A percentile compares a stretch with the other conserved stretches of the same genome.
Evolutionary conservation across 306 rosid species (phyloP).

Genomic region (Cucurbita moschata): DNA sequence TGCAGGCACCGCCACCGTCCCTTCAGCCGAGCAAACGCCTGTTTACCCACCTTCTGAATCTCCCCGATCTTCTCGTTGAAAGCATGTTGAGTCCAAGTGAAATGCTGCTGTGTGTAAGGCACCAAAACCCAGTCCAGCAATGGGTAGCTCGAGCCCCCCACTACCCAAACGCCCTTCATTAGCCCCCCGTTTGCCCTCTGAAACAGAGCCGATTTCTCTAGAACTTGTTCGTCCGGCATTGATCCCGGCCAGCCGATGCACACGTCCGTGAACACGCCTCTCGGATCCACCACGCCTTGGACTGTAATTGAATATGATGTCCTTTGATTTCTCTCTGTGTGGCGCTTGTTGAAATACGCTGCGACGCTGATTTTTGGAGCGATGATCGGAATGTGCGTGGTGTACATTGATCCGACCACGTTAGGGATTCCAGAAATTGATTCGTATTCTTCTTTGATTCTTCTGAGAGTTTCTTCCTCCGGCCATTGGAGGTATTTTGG

Average conservation of each 20-base stretch:
- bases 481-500: conserved; percentile 84
- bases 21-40: conserved; percentile 65
- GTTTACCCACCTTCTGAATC: conserved; percentile 48
- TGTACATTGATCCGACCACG: conserved; percentile 82
- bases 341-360: conserved; percentile 74
- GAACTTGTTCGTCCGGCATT: conserved; percentile 80
- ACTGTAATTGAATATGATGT: conserved; percentile 83
- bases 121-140: conserved; percentile 88
- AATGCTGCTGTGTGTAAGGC: conserved; percentile 63
- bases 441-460: conserved; percentile 52
- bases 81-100: conserved; percentile 88
- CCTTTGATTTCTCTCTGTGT: conserved; percentile 80
- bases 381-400: conserved; percentile 78
- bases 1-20: conserved; percentile 88
- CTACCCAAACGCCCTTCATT: conserved; percentile 62
- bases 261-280: conserved; percentile 65
- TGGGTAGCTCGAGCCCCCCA: conserved; percentile 61
- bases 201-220: conserved; percentile 54
- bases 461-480: conserved; percentile 24
- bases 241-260: conserved; percentile 99
- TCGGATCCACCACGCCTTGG: conserved; percentile 78
- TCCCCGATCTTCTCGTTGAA: conserved; percentile 87
- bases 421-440: conserved; percentile 64
- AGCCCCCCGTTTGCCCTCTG: conserved; percentile 66
- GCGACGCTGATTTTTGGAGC: conserved; percentile 88